Evolutionary conservation across 768 basidiomycete genomes (phyloP).

Genomic region (Mycena pura): DNA sequence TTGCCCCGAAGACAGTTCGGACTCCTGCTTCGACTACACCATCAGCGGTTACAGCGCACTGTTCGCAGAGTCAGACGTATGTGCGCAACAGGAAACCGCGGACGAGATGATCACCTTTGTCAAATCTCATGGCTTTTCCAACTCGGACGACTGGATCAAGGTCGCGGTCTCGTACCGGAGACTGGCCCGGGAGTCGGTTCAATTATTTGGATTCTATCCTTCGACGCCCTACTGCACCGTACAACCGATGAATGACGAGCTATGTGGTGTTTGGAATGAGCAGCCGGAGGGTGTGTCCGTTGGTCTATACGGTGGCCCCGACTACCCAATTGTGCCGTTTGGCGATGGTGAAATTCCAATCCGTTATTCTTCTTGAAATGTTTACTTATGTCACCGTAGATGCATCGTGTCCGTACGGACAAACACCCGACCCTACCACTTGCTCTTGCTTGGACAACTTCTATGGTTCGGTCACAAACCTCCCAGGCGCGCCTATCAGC

Average conservation of each 20-base stretch:
- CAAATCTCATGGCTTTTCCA: constrained; percentile 48
- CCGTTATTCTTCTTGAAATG: neutral
- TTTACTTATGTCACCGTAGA: constrained; percentile 30
- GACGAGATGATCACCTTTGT: constrained; percentile 60
- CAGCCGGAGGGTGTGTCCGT: constrained; percentile 51
- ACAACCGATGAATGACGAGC: constrained; percentile 48
- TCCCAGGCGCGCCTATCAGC: neutral
- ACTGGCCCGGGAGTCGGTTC: constrained; percentile 51
- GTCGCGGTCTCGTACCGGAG: constrained; percentile 50
- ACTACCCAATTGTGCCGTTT: constrained; percentile 48
- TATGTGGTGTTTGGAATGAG: constrained; percentile 46
- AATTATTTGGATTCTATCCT: constrained; percentile 49
- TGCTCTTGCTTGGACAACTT: constrained; percentile 44
- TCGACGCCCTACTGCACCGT: constrained; percentile 54
- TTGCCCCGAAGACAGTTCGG: constrained; percentile 45
- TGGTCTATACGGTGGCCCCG: constrained; percentile 51
- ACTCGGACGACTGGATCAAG: constrained; percentile 47
- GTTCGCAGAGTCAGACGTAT: constrained; percentile 51
- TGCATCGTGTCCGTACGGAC: constrained; percentile 54
- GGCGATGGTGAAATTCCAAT: constrained; percentile 41
- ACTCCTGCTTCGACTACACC: constrained; percentile 50
- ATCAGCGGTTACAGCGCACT: constrained; percentile 50
- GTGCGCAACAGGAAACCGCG: constrained; percentile 56
- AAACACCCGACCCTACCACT: constrained; percentile 45
- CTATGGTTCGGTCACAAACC: neutral